phyloP scores from a whole-genome alignment of 805 yeast genomes.

The Candida dajiaensis region DNA sequence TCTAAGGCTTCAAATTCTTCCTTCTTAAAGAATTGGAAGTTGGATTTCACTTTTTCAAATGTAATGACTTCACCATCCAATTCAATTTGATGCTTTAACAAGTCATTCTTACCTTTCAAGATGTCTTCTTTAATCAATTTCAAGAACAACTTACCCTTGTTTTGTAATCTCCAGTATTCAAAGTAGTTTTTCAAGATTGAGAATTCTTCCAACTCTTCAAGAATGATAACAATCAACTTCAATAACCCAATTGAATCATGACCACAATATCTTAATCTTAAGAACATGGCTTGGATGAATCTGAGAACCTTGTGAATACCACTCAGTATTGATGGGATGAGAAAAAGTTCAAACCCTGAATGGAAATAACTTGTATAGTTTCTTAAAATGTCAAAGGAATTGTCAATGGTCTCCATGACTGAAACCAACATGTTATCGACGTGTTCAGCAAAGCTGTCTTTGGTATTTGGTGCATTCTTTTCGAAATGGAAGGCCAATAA shows the following conservation, averaged over 20 bases:
- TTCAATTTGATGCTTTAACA: conserved; percentile 4
- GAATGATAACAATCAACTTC: conserved; percentile 12
- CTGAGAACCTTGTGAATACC: conserved; percentile 11
- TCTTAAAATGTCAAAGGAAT: conserved; percentile 15
- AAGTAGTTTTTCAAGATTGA: conserved; percentile 15
- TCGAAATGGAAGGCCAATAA: conserved; percentile 17
- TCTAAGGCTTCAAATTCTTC: conserved; percentile 9
- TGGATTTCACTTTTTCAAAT: conserved; percentile 9
- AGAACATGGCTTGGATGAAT: conserved; percentile 2
- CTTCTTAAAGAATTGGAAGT: conserved; percentile 2
- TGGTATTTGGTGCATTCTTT: conserved; percentile 5
- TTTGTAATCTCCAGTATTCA: conserved; percentile 13
- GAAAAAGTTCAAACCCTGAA: conserved; percentile 16
- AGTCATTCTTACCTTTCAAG: conserved; percentile 6
- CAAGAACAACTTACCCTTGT: conserved; percentile 10
- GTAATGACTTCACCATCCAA: conserved; percentile 9
- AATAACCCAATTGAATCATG: conserved; percentile 6
- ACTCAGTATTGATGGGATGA: conserved; percentile 9
- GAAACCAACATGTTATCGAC: conserved; percentile 1
- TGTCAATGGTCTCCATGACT: conserved; percentile 5
- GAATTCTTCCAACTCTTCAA: conserved; percentile 16
- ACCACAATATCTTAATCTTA: conserved; percentile 8
- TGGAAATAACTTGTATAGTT: conserved; percentile 16
- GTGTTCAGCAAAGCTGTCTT: conserved; percentile 5
- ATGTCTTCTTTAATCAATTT: conserved; percentile 11